Percentiles rank a stretch among this genome's conserved stretches.
phyloP scores from a whole-genome alignment of 164 flowering plant genomes.

The Nymphaea colorata region DNA sequence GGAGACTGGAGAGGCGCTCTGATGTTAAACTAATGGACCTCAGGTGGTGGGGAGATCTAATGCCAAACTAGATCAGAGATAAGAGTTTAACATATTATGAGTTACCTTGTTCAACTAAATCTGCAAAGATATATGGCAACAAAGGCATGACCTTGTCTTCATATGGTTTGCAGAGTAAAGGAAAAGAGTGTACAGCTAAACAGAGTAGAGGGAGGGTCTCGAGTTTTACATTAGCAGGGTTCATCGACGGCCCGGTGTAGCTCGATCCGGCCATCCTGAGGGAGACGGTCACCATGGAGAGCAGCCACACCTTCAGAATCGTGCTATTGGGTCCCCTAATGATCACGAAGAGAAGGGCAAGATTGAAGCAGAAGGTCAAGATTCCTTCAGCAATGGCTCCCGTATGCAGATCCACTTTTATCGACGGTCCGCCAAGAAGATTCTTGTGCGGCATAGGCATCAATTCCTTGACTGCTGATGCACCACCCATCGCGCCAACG shows the following conservation, averaged over 20 bases:
- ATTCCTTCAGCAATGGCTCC: conserved; percentile 84
- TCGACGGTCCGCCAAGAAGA: conserved; percentile 60
- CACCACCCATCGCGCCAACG: conserved; percentile 74
- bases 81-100: too few species aligned
- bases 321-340: conserved; percentile 48
- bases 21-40: too few species aligned
- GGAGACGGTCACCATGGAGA: conserved; percentile 41
- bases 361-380: conserved; percentile 53
- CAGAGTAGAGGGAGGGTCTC: background rate
- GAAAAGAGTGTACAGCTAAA: too few species aligned
- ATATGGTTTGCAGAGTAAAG: too few species aligned
- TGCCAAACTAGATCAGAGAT: too few species aligned
- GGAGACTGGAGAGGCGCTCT: too few species aligned
- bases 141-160: too few species aligned
- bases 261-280: conserved; percentile 45
- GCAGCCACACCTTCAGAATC: conserved; percentile 43
- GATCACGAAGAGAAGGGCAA: conserved; percentile 44
- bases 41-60: too few species aligned
- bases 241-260: conserved; percentile 86
- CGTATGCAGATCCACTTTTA: conserved; percentile 70
- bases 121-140: too few species aligned
- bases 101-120: too few species aligned
- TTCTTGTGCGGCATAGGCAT: conserved; percentile 58
- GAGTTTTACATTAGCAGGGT: conserved; percentile 63
- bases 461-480: conserved; percentile 44